phyloP scores from a whole-genome alignment of 176 grass and related monocot species.

The Canna indica region DNA sequence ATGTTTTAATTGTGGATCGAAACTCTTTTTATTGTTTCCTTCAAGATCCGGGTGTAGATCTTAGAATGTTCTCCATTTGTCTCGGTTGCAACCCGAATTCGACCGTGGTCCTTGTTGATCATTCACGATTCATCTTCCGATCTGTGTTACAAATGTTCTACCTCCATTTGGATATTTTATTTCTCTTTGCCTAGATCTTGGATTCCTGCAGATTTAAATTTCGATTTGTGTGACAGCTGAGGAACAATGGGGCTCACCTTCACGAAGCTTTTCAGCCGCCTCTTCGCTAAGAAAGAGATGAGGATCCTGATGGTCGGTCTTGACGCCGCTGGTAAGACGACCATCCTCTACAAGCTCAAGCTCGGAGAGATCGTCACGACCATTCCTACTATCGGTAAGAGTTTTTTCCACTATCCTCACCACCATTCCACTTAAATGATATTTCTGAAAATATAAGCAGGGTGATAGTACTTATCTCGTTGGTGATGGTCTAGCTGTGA shows the following conservation, averaged over 20 bases:
- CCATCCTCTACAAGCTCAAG: slow-evolving; percentile 15
- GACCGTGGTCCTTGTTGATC: background rate
- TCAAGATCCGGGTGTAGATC: slow-evolving; percentile 1
- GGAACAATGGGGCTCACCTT: slow-evolving; percentile 6
- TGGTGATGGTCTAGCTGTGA: too few species aligned
- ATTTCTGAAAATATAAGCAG: too few species aligned
- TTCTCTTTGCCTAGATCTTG: background rate
- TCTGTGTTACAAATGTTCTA: background rate
- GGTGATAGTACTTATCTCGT: too few species aligned
- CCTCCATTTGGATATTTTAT: background rate
- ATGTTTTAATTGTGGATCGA: background rate
- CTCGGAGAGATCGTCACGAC: slow-evolving; percentile 8
- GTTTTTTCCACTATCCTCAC: too few species aligned
- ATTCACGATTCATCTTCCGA: background rate
- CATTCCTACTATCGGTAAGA: slow-evolving; percentile 9
- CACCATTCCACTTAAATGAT: too few species aligned
- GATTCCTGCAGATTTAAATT: background rate
- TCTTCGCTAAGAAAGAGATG: slow-evolving; percentile 11
- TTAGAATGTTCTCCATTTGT: background rate
- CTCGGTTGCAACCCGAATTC: background rate
- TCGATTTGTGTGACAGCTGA: background rate
- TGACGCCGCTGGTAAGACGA: slow-evolving; percentile 9
- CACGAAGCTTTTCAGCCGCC: slow-evolving; percentile 6
- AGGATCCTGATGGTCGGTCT: slow-evolving; percentile 8
- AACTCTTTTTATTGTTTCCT: background rate